Base-by-base conservation (phyloP, 257 asterid species). In the Asclepias syriaca region DNA sequence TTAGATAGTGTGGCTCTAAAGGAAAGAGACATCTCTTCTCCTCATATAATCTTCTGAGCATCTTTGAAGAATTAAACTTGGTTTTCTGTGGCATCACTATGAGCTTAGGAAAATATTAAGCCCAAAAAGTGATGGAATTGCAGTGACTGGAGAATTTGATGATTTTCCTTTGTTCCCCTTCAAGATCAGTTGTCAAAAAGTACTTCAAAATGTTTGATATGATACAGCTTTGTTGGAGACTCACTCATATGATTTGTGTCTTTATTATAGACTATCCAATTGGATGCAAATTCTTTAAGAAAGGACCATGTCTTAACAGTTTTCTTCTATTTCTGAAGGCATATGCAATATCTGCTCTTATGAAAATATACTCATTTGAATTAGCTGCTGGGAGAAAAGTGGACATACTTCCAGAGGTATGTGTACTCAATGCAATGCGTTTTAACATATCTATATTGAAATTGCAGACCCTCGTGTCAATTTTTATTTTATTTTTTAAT, bases 351-450 rank as follows among this genome's bases (percentile, higher is more conserved):
- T 81, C 98, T 14, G 99, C 98, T 24, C 85, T 94, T 77, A 78
- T 74, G 96, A 94, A 94, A 91, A 86, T 92, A 78, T 88, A 89
- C 78, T 81, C 97, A n/a, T 94, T 94, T 78, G 99, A 94, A 82
- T 83, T 89, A 81, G 92, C 98, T 46, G 92, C 96, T 77, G 98
- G 97, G 85, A 90, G 95, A 75, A 79, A 82, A 74, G 93, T 87
- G 79, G 99, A 91, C 77, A 55, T 94, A 70, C 89, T 94, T 53
- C 89, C 98, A 61, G 99, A 94, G 99, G 99, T 94, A 80, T 18
- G 81, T 37, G 22, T 37, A 7, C 10, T 64, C 29, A 64, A 19
- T n/a, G 18, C 39, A 64, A 64, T 37, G 39, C 65, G 27, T 24
- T 69, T 70, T 70, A 27, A 72, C 43, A 19, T 61, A 43, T 15